Conservation (phyloP, 2,329 filamentous ascomycete species). For the Fusarium lateritium region DNA sequence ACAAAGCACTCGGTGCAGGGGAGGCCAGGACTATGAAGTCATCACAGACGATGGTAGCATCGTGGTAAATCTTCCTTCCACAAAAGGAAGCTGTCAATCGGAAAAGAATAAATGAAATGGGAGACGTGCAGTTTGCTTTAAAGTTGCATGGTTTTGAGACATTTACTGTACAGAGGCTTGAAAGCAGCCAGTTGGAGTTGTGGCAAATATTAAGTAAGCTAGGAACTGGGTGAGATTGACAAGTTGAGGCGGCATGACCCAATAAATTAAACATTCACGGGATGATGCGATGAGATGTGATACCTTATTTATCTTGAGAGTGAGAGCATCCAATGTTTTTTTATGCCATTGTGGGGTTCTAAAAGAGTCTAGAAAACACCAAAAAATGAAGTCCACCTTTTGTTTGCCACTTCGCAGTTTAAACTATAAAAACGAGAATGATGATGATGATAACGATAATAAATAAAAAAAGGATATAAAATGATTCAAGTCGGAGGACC, state of each 20-base stretch:
- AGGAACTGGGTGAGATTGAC: background rate
- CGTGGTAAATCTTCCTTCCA: background rate
- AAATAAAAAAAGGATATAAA: slow-evolving; percentile 36
- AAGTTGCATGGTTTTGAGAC: slow-evolving; percentile 1
- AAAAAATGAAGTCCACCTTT: slow-evolving; percentile 28
- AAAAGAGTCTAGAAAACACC: slow-evolving; percentile 39
- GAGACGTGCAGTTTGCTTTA: slow-evolving; percentile 8
- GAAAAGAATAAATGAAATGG: background rate
- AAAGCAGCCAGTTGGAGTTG: background rate
- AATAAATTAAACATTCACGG: background rate
- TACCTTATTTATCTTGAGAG: background rate
- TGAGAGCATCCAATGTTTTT: slow-evolving; percentile 11
- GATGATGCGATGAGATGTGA: background rate
- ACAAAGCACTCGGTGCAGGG: slow-evolving; percentile 13
- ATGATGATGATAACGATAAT: slow-evolving; percentile 14
- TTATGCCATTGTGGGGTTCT: slow-evolving; percentile 19
- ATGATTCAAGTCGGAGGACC: slow-evolving; percentile 23
- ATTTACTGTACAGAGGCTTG: background rate
- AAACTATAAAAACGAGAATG: slow-evolving; percentile 13
- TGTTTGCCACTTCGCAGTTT: slow-evolving; percentile 17
- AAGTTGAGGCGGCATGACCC: background rate
- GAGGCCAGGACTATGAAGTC: slow-evolving; percentile 11
- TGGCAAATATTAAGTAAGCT: background rate
- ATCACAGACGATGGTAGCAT: slow-evolving; percentile 2
- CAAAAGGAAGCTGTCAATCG: background rate